Conservation (phyloP, 1,284 basidiomycete species). For the Pascua sp. region DNA sequence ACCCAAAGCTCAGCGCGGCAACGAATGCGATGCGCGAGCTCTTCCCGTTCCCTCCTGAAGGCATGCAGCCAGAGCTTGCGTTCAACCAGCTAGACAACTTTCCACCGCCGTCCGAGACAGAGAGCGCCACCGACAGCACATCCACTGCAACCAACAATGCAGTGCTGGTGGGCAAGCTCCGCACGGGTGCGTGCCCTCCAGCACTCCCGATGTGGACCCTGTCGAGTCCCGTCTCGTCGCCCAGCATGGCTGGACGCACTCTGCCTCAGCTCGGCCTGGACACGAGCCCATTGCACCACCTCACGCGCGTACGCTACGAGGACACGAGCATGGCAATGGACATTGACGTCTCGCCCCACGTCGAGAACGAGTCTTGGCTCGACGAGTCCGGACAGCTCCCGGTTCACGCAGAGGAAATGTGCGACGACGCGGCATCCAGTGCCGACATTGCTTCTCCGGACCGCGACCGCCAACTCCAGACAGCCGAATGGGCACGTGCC, state of each 20-base stretch:
- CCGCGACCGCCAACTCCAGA: conserved; percentile 37
- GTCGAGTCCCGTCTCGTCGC: conserved; percentile 39
- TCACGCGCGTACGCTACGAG: conserved; percentile 11
- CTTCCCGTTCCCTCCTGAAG: conserved; percentile 26
- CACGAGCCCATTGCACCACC: conserved; percentile 34
- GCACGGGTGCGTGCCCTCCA: conserved; percentile 24
- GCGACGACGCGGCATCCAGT: conserved; percentile 25
- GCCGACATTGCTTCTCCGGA: conserved; percentile 36
- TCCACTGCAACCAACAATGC: conserved; percentile 23
- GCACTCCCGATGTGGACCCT: conserved; percentile 33
- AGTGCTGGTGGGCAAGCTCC: conserved; percentile 26
- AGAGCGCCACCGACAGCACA: conserved; percentile 22
- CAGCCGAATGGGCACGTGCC: conserved; percentile 41
- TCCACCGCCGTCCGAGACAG: conserved; percentile 24
- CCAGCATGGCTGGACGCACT: conserved; percentile 18
- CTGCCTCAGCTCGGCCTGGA: conserved; percentile 17
- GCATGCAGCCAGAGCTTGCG: conserved; percentile 7
- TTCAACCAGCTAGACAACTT: conserved; percentile 35
- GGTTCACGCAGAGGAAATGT: conserved; percentile 39
- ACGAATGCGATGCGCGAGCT: conserved; percentile 41
- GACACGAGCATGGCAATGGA: conserved; percentile 15
- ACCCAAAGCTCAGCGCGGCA: conserved; percentile 38
- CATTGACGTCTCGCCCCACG: conserved; percentile 32
- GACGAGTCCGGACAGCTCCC: conserved; percentile 41
- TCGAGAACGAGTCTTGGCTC: conserved; percentile 29